Conservation (phyloP, 2,329 filamentous ascomycete species). For the Paecilomyces formosus region DNA sequence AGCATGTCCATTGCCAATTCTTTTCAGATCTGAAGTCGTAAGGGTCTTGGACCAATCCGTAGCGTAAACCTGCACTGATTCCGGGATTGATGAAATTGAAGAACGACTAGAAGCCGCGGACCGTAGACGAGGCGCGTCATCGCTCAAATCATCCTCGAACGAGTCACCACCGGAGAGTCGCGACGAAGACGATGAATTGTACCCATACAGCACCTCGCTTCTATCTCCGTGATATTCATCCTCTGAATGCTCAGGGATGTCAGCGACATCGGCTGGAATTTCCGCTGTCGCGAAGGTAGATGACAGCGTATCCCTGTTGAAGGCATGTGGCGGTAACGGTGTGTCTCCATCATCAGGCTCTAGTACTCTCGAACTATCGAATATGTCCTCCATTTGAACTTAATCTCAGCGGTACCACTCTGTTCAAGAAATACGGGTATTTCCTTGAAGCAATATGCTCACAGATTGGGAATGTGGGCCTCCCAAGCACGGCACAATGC, state of each 20-base stretch:
- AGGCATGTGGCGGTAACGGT: not conserved
- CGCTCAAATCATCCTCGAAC: slow-evolving; percentile 18
- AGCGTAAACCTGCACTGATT: slow-evolving; percentile 28
- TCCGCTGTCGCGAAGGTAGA: slow-evolving; percentile 4
- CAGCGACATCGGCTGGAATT: slow-evolving; percentile 4
- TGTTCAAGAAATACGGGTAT: not conserved
- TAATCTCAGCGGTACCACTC: not conserved
- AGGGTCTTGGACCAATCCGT: slow-evolving; percentile 14
- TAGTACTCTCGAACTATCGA: not conserved
- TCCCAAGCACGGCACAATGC: not conserved
- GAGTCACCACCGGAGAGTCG: slow-evolving; percentile 20
- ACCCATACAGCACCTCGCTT: slow-evolving; percentile 16
- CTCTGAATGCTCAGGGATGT: not conserved
- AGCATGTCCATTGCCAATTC: not conserved
- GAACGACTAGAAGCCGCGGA: slow-evolving; percentile 31
- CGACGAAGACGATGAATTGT: slow-evolving; percentile 27
- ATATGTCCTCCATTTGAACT: not conserved
- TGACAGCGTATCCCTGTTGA: not conserved
- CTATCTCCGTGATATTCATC: not conserved
- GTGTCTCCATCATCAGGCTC: not conserved
- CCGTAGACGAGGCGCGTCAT: slow-evolving; percentile 16
- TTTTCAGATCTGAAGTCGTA: slow-evolving; percentile 7
- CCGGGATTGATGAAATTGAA: slow-evolving; percentile 34
- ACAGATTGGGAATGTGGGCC: not conserved
- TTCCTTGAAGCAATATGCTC: not conserved